Evolutionary conservation across 179 eudicot species (phyloP).

Genomic region (Amaranthus tricolor): DNA sequence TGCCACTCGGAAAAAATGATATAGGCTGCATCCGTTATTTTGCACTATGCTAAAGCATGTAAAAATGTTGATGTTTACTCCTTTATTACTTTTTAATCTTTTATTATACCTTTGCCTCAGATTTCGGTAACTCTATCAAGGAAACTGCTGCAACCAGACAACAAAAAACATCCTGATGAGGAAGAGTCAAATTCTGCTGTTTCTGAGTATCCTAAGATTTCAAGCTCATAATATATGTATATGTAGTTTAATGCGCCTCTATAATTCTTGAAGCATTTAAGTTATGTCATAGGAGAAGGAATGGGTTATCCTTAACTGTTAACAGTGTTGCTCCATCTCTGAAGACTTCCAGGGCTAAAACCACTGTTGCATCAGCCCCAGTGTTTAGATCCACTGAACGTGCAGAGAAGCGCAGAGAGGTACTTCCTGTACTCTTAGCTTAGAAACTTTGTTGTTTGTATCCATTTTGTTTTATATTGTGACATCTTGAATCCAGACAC

Average conservation of each 20-base stretch:
- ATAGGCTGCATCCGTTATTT: too few relatives aligned
- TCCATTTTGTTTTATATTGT: background rate
- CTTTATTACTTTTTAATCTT: background rate
- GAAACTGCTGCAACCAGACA: conserved; percentile 61
- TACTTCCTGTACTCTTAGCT: conserved; percentile 23
- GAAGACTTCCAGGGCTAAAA: conserved; percentile 39
- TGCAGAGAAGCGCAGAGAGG: conserved; percentile 92
- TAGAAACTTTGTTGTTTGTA: background rate
- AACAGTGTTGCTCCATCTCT: conserved; percentile 42
- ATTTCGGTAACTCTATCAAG: conserved; percentile 35
- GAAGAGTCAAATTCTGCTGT: conserved; percentile 63
- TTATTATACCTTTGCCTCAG: conserved; percentile 37
- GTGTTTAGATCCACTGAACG: conserved; percentile 70
- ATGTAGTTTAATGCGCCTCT: background rate
- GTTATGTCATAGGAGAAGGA: background rate
- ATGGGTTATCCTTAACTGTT: conserved; percentile 38
- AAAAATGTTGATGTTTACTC: background rate
- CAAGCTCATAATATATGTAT: conserved; percentile 11
- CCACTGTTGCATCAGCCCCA: conserved; percentile 71
- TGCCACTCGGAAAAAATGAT: too few relatives aligned
- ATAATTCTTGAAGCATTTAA: background rate
- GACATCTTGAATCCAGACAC: background rate
- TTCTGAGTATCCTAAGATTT: conserved; percentile 68
- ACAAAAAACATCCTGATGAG: conserved; percentile 66
- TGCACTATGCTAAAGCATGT: background rate